A percentile compares a stretch with the other conserved stretches of the same genome.
Evolutionary conservation across 164 flowering plant genomes (phyloP).

Genomic region (Sextonia rubra): DNA sequence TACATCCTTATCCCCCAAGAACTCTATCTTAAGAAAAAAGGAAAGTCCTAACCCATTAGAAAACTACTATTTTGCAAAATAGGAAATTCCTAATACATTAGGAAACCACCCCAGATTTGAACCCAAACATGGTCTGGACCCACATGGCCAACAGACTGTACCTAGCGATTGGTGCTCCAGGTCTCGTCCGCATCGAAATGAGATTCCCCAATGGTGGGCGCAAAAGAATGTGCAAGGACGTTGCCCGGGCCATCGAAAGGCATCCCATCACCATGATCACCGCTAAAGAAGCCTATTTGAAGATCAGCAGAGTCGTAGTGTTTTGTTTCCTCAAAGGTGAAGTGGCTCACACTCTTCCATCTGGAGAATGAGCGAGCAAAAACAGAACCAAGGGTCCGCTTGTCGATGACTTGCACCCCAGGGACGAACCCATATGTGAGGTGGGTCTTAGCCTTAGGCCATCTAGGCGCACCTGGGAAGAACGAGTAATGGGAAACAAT

Average conservation of each 20-base stretch:
- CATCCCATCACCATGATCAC: slow-evolving; percentile 77
- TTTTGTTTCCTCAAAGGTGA: slow-evolving; percentile 40
- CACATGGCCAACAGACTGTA: too few species aligned
- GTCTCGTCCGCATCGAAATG: slow-evolving; percentile 63
- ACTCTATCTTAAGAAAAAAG: too few species aligned
- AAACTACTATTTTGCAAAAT: too few species aligned
- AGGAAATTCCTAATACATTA: too few species aligned
- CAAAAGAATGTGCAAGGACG: slow-evolving; percentile 76
- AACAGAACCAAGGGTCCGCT: slow-evolving; percentile 27
- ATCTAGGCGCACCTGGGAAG: slow-evolving; percentile 49
- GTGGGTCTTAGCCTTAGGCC: slow-evolving; percentile 34
- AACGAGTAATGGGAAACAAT: slow-evolving; percentile 54
- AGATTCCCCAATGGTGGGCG: slow-evolving; percentile 58
- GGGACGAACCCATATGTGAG: slow-evolving; percentile 60
- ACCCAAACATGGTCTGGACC: too few species aligned
- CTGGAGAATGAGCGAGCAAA: slow-evolving; percentile 46
- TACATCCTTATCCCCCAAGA: too few species aligned
- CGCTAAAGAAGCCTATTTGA: slow-evolving; percentile 49
- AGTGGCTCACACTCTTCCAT: slow-evolving; percentile 52
- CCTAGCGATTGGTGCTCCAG: slow-evolving; percentile 47
- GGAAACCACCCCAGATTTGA: too few species aligned
- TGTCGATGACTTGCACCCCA: slow-evolving; percentile 21
- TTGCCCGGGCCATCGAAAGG: slow-evolving; percentile 73
- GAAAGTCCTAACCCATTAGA: too few species aligned
- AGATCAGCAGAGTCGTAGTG: slow-evolving; percentile 39